Evolutionary conservation across 768 basidiomycete species (phyloP), one percentile per base, ranked within the genome.

Genomic region (Suillus spraguei): DNA sequence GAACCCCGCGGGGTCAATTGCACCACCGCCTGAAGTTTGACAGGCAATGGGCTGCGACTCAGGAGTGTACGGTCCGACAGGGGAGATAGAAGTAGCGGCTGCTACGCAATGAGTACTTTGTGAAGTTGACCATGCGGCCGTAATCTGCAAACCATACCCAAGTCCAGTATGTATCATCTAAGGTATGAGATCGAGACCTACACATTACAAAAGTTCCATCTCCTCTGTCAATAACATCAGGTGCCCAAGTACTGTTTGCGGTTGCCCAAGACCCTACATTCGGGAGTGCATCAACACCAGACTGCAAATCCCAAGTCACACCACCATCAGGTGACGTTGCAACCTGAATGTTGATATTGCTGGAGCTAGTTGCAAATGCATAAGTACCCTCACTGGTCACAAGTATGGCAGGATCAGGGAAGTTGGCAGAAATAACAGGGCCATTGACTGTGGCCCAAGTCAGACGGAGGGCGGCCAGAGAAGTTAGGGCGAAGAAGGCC

Each of bases 1-100:
- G 66, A 69, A 69, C 1, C 72, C 73, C 13, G 69, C 68, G 1
- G 71, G 64, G 60, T 76, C 73, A 53, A 76, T 76, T 5, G 66
- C 66, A 24, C 75, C 72, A 22, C 75, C 75, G 22, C 65, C 63
- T 41, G 55, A 50, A 6, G 66, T 64, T 36, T 70, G 63, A 62
- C 74, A 74, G n/a, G 65, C 66, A 52, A 74, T 65, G 0, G 74
- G 65, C 17, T 64, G 59, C 0, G 64, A 32, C 13, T 67, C 56
- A 4, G 74, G 71, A 4, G 69, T 71, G 64, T 68, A 76, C 24
- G 74, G 74, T 7, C 74, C 74, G 5, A 63, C 55, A 33, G 69
- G 61, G 36, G 60, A 67, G n/a, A 49, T 66, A 3, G 72, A 67
- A 1, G 70, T 72, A 24, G 74, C 73, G n/a, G 71, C 71, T 13